Evolutionary conservation across 1,139 yeast species (phyloP), one percentile per base, ranked within the genome.

Genomic region (Pichiaceae sp.): DNA sequence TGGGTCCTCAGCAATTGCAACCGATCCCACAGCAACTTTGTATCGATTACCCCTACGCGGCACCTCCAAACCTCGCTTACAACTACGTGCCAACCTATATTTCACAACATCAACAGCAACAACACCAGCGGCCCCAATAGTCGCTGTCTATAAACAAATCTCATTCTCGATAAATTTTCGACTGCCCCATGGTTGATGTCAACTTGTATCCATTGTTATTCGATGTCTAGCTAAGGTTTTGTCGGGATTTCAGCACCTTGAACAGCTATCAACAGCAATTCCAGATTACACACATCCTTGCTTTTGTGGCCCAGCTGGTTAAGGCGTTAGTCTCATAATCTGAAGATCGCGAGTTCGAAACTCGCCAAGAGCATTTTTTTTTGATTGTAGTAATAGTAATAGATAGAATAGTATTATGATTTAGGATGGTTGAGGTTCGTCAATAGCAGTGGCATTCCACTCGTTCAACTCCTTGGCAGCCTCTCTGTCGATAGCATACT

Each of bases 401-500:
- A 21, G n/a, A 21, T 21, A 21, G 24, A 11, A 11, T 14, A 25
- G 28, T 25, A 12, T 25, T 25, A 15, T 7, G 16, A 25, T 6
- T 6, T 12, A 25, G n/a, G 14, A 8, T 8, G 14, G 16, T 25
- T 25, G n/a, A 29, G 31, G 20, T 4, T 8, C 12, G n/a, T 29
- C 20, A 9, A 47, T 35, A 17, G 55, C 57, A 32, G 40, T 42
- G 1, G 31, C 31, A 38, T 78, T 78, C 89, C 89, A 80, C 57
- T 80, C 89, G 5, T 64, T 65, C 56, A 82, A 65, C 56, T 82
- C 93, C 62, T 64, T 63, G 48, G 66, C 65, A 51, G 82, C 91
- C 56, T 82, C 93, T 50, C 89, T 68, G 56, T 82, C 91, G 52
- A 83, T 80, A 20, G 91, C 93, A 61, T 72, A 83, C 56, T 80